Conservation (phyloP, 2,329 filamentous ascomycete genomes). For the Pseudogymnoascus sp. region DNA sequence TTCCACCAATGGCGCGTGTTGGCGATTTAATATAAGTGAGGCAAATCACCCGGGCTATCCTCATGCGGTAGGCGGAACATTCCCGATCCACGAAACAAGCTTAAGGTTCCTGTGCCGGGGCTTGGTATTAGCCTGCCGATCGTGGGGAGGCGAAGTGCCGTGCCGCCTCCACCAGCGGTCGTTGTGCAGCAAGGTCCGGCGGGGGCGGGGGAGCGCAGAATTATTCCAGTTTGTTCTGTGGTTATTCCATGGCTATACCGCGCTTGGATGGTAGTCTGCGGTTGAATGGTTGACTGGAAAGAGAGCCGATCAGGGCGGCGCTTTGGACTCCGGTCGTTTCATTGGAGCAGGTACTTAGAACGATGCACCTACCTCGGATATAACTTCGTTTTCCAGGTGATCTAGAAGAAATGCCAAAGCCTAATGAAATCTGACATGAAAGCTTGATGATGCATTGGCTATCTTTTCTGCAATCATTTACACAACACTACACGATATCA, state of each 20-base stretch:
- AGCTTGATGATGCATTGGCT: neutral
- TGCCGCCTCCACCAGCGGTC: neutral
- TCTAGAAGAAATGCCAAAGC: neutral
- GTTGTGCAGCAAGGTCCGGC: neutral
- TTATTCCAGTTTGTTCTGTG: neutral
- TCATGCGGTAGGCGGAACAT: neutral
- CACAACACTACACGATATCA: neutral
- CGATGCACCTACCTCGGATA: neutral
- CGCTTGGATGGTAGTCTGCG: neutral
- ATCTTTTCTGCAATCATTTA: neutral
- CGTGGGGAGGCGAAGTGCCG: neutral
- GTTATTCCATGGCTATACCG: neutral
- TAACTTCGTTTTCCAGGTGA: neutral
- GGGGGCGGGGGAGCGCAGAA: neutral
- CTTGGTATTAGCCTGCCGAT: neutral
- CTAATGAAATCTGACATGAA: neutral
- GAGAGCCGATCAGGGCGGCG: neutral
- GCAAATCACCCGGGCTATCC: neutral
- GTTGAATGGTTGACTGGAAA: neutral
- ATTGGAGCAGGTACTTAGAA: neutral
- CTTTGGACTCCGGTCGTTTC: neutral
- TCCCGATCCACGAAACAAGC: slow-evolving; percentile 2
- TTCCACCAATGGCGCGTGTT: neutral
- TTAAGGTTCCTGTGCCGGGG: neutral
- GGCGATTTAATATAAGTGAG: neutral